Base-by-base conservation (phyloP, 2,329 filamentous ascomycete species). In the Diaporthe helianthi region DNA sequence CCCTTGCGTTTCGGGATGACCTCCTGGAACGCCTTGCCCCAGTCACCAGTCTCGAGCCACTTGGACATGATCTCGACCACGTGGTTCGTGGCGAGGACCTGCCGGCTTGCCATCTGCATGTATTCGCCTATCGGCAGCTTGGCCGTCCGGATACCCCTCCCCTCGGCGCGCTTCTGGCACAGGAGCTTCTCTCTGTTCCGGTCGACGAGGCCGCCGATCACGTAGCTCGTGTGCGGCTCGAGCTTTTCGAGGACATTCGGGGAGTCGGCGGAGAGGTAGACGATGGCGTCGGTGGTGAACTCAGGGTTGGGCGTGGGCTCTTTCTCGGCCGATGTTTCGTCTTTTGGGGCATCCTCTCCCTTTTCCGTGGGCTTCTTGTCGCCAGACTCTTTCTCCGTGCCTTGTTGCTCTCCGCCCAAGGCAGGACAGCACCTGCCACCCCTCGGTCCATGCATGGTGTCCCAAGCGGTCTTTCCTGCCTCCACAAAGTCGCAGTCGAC, bases 111-210 rank as follows among this genome's bases (percentile, higher is more conserved):
- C 92, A 99, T 97, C 72, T 93, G 87, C 84, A 99, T 91, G 79
- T 93, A 98, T 72, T 98, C 90, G n/a, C 94, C 93, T 75, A 99
- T 98, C 0, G 96, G 96, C 67, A 99, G 80, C 78, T 93, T 94
- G 2, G 95, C 96, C 0, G 96, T 98, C 72, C 91, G 91, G 74
- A 99, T 89, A 0, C 92, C 92, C 71, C 86, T 86, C 67, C 91
- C 88, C 65, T 87, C 84, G 0, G 96, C 96, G 19, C 92, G 86
- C 75, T 90, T 91, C 84, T 97, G 94, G 80, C 96, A 99, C 46
- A 99, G 85, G 0, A 93, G 94, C 83, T 99, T 99, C 80, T 99
- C 91, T 53, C 96, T 88, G 80, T 99, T 99, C 81, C 94, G 94
- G 82, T 99, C 96, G 31, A 99, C 96, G 44, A 99, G 85, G 0